A percentile compares a stretch with the other conserved stretches of the same genome.
phyloP scores from a whole-genome alignment of 768 basidiomycete species.

The Calvatia gigantea region DNA sequence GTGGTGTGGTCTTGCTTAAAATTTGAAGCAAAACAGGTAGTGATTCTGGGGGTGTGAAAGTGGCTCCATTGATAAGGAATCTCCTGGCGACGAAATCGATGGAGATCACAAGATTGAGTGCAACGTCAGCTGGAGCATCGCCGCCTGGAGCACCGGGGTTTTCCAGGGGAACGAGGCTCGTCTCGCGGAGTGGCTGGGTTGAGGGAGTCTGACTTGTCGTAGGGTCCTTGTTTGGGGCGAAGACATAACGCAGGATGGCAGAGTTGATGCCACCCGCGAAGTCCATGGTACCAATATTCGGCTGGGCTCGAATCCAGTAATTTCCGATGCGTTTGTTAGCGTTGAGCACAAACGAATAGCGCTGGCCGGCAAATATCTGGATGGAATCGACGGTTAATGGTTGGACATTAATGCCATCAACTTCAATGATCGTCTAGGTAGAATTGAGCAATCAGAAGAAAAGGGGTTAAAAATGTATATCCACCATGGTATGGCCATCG shows the following conservation, averaged over 20 bases:
- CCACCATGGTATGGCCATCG: constrained; percentile 31
- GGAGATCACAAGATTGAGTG: constrained; percentile 8
- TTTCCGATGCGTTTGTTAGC: constrained; percentile 27
- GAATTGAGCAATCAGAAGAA: neutral
- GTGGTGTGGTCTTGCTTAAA: constrained; percentile 17
- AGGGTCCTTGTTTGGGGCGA: constrained; percentile 41
- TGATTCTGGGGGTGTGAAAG: constrained; percentile 14
- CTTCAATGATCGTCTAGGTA: constrained; percentile 39
- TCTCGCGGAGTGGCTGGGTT: constrained; percentile 17
- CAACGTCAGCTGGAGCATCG: constrained; percentile 14
- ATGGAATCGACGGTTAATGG: constrained; percentile 38
- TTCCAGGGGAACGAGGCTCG: constrained; percentile 10
- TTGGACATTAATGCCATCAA: constrained; percentile 35
- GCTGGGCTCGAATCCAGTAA: constrained; percentile 41
- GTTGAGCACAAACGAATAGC: constrained; percentile 44
- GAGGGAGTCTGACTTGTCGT: constrained; percentile 19
- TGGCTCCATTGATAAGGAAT: constrained; percentile 22
- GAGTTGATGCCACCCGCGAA: constrained; percentile 38
- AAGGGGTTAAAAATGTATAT: neutral
- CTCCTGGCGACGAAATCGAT: neutral
- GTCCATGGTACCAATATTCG: constrained; percentile 19
- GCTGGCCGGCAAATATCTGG: constrained; percentile 42
- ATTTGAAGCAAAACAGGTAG: constrained; percentile 36
- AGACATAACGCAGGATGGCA: constrained; percentile 46
- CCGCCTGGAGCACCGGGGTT: constrained; percentile 18